Base-by-base conservation (phyloP, 805 yeast species). In the Clavispora santaluciae region DNA sequence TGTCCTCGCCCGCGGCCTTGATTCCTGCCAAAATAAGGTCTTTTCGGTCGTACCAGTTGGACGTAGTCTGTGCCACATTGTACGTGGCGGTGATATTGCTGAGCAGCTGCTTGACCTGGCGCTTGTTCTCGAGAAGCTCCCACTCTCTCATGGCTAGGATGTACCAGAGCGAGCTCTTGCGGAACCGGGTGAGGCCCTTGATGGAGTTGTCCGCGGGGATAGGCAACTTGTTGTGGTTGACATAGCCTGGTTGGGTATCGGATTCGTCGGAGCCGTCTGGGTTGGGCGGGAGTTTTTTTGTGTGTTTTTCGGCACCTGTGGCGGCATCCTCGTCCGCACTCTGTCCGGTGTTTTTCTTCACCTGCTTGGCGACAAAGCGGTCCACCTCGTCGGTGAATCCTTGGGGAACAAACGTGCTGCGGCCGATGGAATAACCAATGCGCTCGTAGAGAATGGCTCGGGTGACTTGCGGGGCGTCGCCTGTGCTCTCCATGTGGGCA, bases 81-180 rank as follows among this genome's bases (percentile, higher is more conserved):
- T 53, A 66, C 13, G 46, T 48, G n/a, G 49, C 40, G n/a, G 48
- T 44, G 15, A 64, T 48, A 36, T 66, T 64, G 7, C 49, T 36
- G 40, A 66, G 36, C 41, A 68, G 48, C 6, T 44, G 29, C 33
- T 46, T 43, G 6, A 63, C 53, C 42, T 66, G 70, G 5, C 46
- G 38, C 23, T 45, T 29, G 38, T 63, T 57, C 16, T 60, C 55
- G 15, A 67, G 48, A 12, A 46, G 43, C 11, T 59, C 42, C 84
- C 95, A 80, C 55, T 84, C 86, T 41, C 76, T 76, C 6, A 88
- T 83, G 0, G 96, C 81, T 21, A 89, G 57, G 21, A 89, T 57
- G 49, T 75, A 73, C 87, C 95, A 89, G 22, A 90, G 69, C 0
- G 86, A 78, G 1, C 89, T 78, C 56, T 88, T 88, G 40, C 97